phyloP scores from a whole-genome alignment of 225 moss, liverwort and hornwort species.

The Thuidium tamariscinum region DNA sequence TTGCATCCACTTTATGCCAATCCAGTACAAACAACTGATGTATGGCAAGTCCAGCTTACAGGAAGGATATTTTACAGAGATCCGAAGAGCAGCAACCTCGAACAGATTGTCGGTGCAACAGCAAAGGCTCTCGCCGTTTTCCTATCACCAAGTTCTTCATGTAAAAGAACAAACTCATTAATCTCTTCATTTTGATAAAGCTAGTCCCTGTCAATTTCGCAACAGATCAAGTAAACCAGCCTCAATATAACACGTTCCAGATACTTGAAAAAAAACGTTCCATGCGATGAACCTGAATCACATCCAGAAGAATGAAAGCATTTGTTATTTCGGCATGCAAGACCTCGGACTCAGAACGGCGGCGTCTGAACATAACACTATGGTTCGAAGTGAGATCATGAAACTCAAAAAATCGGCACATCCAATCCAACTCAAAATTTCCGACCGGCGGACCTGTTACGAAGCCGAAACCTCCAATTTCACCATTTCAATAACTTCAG shows the following conservation, averaged over 20 bases:
- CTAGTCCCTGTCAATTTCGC: background rate
- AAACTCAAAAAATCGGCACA: background rate
- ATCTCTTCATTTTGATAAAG: constrained; percentile 18
- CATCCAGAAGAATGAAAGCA: background rate
- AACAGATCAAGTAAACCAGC: background rate
- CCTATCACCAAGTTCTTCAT: constrained; percentile 22
- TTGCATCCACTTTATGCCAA: background rate
- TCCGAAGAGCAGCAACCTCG: constrained; percentile 23
- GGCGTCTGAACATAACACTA: background rate
- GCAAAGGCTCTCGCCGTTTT: constrained; percentile 22
- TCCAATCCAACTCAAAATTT: background rate
- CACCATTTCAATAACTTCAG: background rate
- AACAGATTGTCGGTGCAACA: constrained; percentile 15
- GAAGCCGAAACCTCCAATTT: background rate
- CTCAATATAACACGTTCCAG: background rate
- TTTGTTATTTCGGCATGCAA: background rate
- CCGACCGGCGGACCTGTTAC: background rate
- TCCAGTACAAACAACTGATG: background rate
- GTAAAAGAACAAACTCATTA: constrained; percentile 6
- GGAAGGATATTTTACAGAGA: background rate
- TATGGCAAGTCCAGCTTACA: constrained; percentile 15
- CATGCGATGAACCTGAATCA: background rate
- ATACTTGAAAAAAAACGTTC: background rate
- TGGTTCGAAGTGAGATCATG: background rate
- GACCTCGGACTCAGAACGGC: background rate